A percentile compares a stretch with the other conserved stretches of the same genome.
Evolutionary conservation across 192 early-diverging fungal species (phyloP).

Genomic region (Coemansia sp.): DNA sequence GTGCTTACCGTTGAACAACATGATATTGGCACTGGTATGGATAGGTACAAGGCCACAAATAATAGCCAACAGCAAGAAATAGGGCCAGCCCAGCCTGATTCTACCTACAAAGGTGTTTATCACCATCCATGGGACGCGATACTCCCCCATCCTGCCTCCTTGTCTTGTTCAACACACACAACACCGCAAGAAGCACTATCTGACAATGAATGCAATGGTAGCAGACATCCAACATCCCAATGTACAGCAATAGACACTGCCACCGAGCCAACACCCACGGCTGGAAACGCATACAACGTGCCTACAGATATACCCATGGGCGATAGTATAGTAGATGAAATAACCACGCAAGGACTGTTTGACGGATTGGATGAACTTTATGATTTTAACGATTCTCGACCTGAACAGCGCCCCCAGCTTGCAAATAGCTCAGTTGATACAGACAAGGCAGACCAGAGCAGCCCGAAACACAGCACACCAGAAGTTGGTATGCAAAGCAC

Average conservation of each 20-base stretch:
- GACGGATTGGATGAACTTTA: constrained; percentile 48
- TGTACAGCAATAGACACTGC: background rate
- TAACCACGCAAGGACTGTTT: constrained; percentile 33
- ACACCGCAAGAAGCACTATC: background rate
- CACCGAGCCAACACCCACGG: background rate
- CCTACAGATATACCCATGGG: background rate
- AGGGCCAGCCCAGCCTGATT: background rate
- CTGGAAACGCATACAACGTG: background rate
- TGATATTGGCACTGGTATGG: background rate
- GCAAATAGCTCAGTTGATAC: background rate
- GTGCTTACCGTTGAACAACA: background rate
- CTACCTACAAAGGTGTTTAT: background rate
- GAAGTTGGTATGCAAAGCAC: background rate
- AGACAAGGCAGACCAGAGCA: background rate
- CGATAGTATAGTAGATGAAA: constrained; percentile 12
- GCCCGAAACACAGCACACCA: too few relatives aligned
- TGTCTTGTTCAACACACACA: background rate
- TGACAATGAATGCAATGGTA: background rate
- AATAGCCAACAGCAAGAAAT: background rate
- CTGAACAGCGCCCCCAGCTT: background rate
- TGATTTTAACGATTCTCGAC: constrained; percentile 9
- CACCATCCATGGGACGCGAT: constrained; percentile 7
- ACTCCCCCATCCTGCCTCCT: background rate
- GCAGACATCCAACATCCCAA: background rate
- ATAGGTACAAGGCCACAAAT: background rate